Evolutionary conservation across 2,329 filamentous ascomycete species (phyloP).

Genomic region (Xylaria sp.): DNA sequence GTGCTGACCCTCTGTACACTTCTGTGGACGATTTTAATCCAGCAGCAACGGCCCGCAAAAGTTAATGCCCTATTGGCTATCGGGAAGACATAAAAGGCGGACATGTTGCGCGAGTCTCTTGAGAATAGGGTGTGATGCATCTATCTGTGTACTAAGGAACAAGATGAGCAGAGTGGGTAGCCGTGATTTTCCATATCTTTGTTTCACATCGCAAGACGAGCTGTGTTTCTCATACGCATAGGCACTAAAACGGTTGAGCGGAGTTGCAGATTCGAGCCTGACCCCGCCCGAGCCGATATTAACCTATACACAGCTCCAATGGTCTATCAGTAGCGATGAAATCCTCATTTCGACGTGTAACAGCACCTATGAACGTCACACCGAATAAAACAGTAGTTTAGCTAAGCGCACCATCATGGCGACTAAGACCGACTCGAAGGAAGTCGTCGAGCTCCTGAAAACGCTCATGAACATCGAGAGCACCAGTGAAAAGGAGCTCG

Average conservation of each 20-base stretch:
- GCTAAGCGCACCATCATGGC: conserved; percentile 27
- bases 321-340: neutral
- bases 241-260: neutral
- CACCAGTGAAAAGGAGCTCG: conserved; percentile 53
- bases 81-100: no score
- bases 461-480: conserved; percentile 52
- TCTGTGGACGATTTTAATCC: no score
- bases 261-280: neutral
- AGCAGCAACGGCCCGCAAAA: no score
- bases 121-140: neutral
- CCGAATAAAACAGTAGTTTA: neutral
- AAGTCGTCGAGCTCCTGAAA: conserved; percentile 47
- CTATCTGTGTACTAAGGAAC: no score
- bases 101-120: no score
- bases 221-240: neutral
- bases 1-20: no score
- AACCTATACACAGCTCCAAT: neutral
- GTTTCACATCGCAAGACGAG: neutral
- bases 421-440: conserved; percentile 33
- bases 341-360: neutral
- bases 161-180: no score
- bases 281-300: conserved; percentile 2
- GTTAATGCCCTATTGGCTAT: no score
- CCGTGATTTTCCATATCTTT: neutral
- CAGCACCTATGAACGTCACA: neutral